phyloP scores from a whole-genome alignment of 805 yeast species.

The Zygotorulaspora sp. region DNA sequence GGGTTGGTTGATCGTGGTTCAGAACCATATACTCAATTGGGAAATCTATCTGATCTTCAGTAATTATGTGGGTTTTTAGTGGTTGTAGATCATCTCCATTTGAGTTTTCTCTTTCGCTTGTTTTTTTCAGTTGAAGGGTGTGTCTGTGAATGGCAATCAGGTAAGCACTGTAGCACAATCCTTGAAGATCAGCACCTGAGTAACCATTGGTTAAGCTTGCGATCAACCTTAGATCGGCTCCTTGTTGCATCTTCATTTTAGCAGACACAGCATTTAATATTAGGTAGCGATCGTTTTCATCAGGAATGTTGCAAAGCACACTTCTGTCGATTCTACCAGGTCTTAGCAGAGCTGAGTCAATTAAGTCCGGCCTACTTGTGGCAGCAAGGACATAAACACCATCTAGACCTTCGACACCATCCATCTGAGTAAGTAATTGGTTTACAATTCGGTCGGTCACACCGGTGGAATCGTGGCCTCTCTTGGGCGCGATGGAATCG shows the following conservation, averaged over 20 bases:
- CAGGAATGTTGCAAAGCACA: conserved; percentile 85
- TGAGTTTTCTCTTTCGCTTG: background rate
- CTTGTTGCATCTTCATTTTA: conserved; percentile 41
- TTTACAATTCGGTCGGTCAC: conserved; percentile 97
- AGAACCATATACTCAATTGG: conserved; percentile 6
- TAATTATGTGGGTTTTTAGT: background rate
- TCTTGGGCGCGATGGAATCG: conserved; percentile 94
- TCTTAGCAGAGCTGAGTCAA: conserved; percentile 88
- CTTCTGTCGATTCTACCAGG: conserved; percentile 96
- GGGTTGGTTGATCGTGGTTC: background rate
- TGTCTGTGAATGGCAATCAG: conserved; percentile 75
- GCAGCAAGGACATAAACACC: conserved; percentile 97
- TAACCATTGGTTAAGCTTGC: conserved; percentile 67
- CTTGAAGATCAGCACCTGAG: conserved; percentile 95
- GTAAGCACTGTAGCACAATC: conserved; percentile 85
- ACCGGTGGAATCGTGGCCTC: conserved; percentile 97
- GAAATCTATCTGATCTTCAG: too few species aligned
- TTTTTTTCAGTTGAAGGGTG: conserved; percentile 39
- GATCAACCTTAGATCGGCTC: conserved; percentile 49
- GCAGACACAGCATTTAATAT: conserved; percentile 42
- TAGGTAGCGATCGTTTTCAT: conserved; percentile 61
- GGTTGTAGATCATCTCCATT: background rate
- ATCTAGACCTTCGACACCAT: conserved; percentile 96
- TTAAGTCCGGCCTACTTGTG: conserved; percentile 90
- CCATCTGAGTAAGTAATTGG: conserved; percentile 96